These are phyloP conservation scores for Crotalaria pallida DNA, from an alignment of 306 rosid species.

Conservation along the genomic window DNA sequence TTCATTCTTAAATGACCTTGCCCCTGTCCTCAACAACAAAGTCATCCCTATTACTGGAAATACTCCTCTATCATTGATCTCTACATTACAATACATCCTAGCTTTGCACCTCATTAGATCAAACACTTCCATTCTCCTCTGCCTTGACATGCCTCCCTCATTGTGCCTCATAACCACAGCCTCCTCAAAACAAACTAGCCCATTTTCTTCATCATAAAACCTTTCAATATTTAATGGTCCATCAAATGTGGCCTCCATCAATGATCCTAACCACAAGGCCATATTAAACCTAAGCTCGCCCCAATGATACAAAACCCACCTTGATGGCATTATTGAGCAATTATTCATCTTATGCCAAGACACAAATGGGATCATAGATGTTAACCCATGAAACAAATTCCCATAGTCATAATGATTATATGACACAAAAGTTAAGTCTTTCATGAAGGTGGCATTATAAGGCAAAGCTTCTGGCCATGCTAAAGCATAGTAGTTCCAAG, in stretches of 20 bases:
- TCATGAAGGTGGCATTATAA: slow-evolving; percentile 42
- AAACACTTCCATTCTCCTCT: slow-evolving; percentile 49
- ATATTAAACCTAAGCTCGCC: slow-evolving; percentile 54
- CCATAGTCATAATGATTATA: slow-evolving; percentile 60
- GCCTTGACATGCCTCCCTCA: slow-evolving; percentile 69
- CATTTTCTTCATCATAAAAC: slow-evolving; percentile 27
- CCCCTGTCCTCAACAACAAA: slow-evolving; percentile 46
- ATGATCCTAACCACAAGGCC: slow-evolving; percentile 35
- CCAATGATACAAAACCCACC: slow-evolving; percentile 65
- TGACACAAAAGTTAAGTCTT: slow-evolving; percentile 57
- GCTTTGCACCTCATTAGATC: slow-evolving; percentile 68
- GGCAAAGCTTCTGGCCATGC: slow-evolving; percentile 60
- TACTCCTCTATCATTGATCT: background rate
- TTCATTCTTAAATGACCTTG: slow-evolving; percentile 54
- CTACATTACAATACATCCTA: slow-evolving; percentile 43
- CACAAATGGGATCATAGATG: slow-evolving; percentile 55
- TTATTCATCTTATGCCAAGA: slow-evolving; percentile 47
- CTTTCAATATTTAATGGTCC: slow-evolving; percentile 31
- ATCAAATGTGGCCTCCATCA: slow-evolving; percentile 59
- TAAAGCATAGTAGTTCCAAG: slow-evolving; percentile 61
- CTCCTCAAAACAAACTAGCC: slow-evolving; percentile 55
- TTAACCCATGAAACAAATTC: slow-evolving; percentile 63
- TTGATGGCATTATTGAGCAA: slow-evolving; percentile 23
- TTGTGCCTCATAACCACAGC: slow-evolving; percentile 71
- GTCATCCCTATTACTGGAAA: slow-evolving; percentile 41